Percentiles rank a stretch among this genome's conserved stretches.
Evolutionary conservation across 2,329 filamentous ascomycete species (phyloP).

Genomic region (Neocatenulostroma microsporum): DNA sequence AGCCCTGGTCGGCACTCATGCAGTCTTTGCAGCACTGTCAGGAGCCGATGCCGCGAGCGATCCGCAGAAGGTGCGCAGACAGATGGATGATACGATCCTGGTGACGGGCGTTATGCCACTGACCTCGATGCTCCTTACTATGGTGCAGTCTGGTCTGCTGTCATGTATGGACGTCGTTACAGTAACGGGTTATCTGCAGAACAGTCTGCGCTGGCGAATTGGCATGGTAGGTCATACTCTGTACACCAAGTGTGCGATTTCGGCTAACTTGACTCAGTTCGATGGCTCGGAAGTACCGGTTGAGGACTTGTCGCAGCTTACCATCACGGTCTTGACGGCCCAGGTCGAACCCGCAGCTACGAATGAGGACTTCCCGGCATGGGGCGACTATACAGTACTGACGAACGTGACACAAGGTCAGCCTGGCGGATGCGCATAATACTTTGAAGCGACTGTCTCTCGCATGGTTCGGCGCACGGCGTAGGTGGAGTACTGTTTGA

Average conservation of each 20-base stretch:
- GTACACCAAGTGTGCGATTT: not conserved
- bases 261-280: constrained; percentile 22
- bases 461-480: no score
- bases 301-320: constrained; percentile 30
- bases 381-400: constrained; percentile 25
- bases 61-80: constrained; percentile 6
- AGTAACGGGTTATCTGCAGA: constrained; percentile 25
- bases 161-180: constrained; percentile 18
- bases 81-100: constrained; percentile 14
- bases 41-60: constrained; percentile 7
- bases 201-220: constrained; percentile 30
- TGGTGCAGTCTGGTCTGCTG: constrained; percentile 29
- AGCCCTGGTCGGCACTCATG: constrained; percentile 56
- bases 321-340: constrained; percentile 34
- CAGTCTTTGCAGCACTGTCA: constrained; percentile 34
- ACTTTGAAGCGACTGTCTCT: no score
- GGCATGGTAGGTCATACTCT: constrained; percentile 22
- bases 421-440: constrained; percentile 17
- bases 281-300: constrained; percentile 30
- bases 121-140: constrained; percentile 35
- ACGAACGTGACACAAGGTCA: constrained; percentile 16
- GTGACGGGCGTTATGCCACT: constrained; percentile 40
- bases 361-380: constrained; percentile 31
- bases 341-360: constrained; percentile 31
- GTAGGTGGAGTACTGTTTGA: no score